A percentile compares a stretch with the other conserved stretches of the same genome.
phyloP scores from a whole-genome alignment of 345 rosid species.

The Gossypium longicalyx region DNA sequence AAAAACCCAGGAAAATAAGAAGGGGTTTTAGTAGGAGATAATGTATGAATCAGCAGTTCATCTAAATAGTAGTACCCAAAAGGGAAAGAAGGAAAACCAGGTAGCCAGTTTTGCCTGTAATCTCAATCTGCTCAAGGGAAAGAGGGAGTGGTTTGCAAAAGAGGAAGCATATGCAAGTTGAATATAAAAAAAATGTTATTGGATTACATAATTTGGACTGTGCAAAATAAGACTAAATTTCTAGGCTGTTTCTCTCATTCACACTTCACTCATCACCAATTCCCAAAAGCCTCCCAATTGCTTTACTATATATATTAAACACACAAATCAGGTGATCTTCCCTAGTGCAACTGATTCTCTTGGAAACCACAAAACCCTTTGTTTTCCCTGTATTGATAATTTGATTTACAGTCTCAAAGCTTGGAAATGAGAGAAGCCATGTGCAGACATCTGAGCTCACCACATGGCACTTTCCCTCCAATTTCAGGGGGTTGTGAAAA shows the following conservation, averaged over 20 bases:
- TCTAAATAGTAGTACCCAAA: conserved; percentile 10
- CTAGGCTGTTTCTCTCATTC: conserved; percentile 16
- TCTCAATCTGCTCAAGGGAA: conserved; percentile 7
- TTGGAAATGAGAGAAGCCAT: conserved; percentile 52
- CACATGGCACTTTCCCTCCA: conserved; percentile 44
- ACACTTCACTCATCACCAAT: background rate
- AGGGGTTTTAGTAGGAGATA: background rate
- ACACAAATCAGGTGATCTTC: conserved; percentile 23
- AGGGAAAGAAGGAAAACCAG: background rate
- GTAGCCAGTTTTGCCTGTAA: background rate
- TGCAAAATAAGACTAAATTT: background rate
- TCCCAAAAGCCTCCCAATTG: conserved; percentile 19
- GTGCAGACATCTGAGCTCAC: conserved; percentile 53
- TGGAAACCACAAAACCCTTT: conserved; percentile 31
- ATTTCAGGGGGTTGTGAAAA: conserved; percentile 13
- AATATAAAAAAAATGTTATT: conserved; percentile 3
- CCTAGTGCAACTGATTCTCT: conserved; percentile 36
- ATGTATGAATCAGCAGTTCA: background rate
- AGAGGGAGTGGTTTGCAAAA: conserved; percentile 9
- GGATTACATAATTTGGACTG: conserved; percentile 1
- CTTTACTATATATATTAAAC: background rate
- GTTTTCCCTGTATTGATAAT: conserved; percentile 20
- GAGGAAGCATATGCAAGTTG: conserved; percentile 14
- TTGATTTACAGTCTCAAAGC: conserved; percentile 35
- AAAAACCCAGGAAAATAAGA: background rate